Conservation (phyloP, 306 rosid species). For the Quercus variabilis region DNA sequence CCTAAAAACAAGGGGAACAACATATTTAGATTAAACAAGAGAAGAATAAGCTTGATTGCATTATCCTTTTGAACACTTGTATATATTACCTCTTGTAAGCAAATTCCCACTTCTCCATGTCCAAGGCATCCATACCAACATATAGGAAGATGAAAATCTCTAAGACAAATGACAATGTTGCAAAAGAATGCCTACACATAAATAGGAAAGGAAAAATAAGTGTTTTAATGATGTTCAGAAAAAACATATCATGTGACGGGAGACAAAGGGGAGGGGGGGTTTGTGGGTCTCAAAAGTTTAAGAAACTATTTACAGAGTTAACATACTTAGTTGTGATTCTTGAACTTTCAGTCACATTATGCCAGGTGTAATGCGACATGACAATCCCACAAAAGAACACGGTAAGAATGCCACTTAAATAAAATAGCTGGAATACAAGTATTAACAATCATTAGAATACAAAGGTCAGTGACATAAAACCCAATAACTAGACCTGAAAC, state of each 20-base stretch:
- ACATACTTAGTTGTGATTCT: conserved; percentile 51
- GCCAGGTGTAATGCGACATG: conserved; percentile 68
- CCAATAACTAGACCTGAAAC: neutral
- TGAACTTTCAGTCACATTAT: conserved; percentile 43
- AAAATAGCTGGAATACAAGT: conserved; percentile 35
- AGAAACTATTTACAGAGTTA: neutral
- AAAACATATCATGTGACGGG: neutral
- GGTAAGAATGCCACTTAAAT: conserved; percentile 54
- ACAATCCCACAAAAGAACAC: conserved; percentile 69
- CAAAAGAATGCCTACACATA: conserved; percentile 57
- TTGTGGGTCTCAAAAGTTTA: neutral
- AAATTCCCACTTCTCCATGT: conserved; percentile 53
- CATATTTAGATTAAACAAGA: neutral
- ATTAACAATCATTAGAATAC: conserved; percentile 12
- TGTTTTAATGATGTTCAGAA: neutral
- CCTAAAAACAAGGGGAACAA: neutral
- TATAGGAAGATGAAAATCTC: conserved; percentile 65
- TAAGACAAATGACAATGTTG: conserved; percentile 44
- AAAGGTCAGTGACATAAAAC: neutral
- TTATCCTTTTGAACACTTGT: neutral
- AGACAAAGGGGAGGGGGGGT: neutral
- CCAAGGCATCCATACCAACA: conserved; percentile 76
- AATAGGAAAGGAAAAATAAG: neutral
- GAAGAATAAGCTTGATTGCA: neutral
- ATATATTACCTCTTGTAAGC: conserved; percentile 40